Conservation (phyloP, 73 alveolate genomes). For the Blepharisma stoltei region DNA sequence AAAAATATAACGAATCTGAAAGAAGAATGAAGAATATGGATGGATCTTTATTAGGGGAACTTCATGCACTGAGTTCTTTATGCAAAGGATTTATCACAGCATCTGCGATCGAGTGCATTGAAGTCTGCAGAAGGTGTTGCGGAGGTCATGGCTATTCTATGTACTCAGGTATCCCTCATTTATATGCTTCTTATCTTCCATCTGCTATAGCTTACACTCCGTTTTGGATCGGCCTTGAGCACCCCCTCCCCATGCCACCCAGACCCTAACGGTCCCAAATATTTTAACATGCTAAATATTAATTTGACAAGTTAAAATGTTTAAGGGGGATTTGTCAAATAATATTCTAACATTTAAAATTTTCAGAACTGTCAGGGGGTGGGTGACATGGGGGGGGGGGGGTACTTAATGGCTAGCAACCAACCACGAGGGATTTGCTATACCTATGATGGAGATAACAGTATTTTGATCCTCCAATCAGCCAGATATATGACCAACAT, state of each 20-base stretch:
- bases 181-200: constrained; percentile 39
- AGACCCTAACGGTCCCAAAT: no score
- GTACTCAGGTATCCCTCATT: constrained; percentile 54
- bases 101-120: constrained; percentile 61
- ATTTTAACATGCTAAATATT: no score
- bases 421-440: constrained; percentile 61
- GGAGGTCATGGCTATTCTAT: constrained; percentile 87
- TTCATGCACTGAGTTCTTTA: constrained; percentile 68
- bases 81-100: constrained; percentile 58
- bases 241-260: no score
- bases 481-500: constrained; percentile 30
- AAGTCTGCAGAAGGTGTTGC: constrained; percentile 64
- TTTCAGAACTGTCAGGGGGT: no score
- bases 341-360: no score
- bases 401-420: constrained; percentile 44
- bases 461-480: constrained; percentile 34
- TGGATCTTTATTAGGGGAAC: constrained; percentile 59
- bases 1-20: constrained; percentile 52
- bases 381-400: no score
- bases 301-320: no score
- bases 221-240: no score
- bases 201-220: no score
- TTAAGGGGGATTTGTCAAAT: no score
- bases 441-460: constrained; percentile 34
- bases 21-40: constrained; percentile 53